Conservation (phyloP, 306 rosid genomes). For the Cercis canadensis region DNA sequence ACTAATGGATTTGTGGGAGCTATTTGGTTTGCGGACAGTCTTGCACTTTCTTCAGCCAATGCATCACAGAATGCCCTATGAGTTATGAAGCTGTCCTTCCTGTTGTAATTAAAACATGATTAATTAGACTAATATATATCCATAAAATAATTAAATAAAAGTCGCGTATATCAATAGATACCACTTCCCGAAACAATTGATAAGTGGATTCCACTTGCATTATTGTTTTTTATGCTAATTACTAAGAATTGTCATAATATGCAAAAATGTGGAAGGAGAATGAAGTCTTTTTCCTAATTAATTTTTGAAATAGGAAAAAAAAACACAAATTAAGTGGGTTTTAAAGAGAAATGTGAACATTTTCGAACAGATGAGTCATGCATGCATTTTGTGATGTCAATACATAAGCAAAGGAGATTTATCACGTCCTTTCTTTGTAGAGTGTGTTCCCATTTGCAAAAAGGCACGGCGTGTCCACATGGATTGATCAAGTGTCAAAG, state of each 20-base stretch:
- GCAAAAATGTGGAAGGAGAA: no score
- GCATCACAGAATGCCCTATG: conserved; percentile 98
- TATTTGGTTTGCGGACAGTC: conserved; percentile 63
- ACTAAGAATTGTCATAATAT: no score
- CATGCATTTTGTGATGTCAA: conserved; percentile 36
- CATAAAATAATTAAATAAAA: no score
- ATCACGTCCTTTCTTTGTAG: conserved; percentile 35
- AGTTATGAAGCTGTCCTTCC: conserved; percentile 97
- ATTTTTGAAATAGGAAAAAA: no score
- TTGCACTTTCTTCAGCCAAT: conserved; percentile 91
- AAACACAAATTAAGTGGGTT: no score
- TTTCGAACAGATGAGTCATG: conserved; percentile 14
- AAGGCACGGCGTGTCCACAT: conserved; percentile 27
- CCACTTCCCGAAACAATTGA: no score
- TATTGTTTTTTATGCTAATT: no score
- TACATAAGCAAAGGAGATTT: conserved; percentile 27
- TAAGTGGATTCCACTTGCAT: no score
- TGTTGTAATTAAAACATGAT: conserved; percentile 17
- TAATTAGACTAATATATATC: not conserved
- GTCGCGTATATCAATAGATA: no score
- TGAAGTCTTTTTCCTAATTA: no score
- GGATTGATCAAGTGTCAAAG: conserved; percentile 41
- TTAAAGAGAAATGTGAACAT: no score
- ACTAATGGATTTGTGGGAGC: conserved; percentile 36
- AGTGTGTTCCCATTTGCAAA: conserved; percentile 39